Evolutionary conservation across 768 basidiomycete species (phyloP), one percentile per base, ranked within the genome.

Genomic region (Tulasnella sp.): DNA sequence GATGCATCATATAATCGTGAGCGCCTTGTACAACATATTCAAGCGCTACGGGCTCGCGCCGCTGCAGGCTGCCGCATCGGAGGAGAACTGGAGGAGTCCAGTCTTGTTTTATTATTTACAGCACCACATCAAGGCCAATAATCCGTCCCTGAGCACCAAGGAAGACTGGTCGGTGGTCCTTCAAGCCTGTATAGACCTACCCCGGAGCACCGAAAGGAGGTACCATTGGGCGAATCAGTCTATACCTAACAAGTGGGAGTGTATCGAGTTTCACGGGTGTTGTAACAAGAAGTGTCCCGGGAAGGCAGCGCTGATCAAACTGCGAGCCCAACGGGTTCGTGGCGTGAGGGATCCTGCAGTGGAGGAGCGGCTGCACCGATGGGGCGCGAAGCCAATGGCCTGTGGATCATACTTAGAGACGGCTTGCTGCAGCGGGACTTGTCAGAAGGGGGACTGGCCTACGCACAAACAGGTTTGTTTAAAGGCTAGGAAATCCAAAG

Each of bases 61-160:
- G 2, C 68, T 71, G 58, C 65, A 66, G 19, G 38, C 56, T 9
- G 69, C 65, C 29, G 59, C 59, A 34, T 58, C 47, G 8, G 49
- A 63, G 41, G 63, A 62, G 21, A 44, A 59, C n/a, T 24, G 11
- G 42, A 24, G 45, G 29, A 56, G 63, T 13, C 27, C 56, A 1
- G 66, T 70, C 58, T 51, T 71, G 2, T 67, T 71, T 60, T 66
- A 68, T 61, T 71, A 68, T 62, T 53, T 71, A 19, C 59, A 61
- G n/a, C 66, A 65, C 43, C 67, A 63, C 38, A 63, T 68, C 56
- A 60, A 65, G 19, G 64, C 63, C 42, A 60, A 66, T 38, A 61
- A 45, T 0, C 51, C 49, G 9, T 42, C 61, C 4, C 64, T 67
- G 52, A 41, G 45, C 7, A 64, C 61, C 21, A 56, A 54, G 21